Evolutionary conservation across 2,329 filamentous ascomycete species (phyloP).

Genomic region (Alternaria angustiovoidea): DNA sequence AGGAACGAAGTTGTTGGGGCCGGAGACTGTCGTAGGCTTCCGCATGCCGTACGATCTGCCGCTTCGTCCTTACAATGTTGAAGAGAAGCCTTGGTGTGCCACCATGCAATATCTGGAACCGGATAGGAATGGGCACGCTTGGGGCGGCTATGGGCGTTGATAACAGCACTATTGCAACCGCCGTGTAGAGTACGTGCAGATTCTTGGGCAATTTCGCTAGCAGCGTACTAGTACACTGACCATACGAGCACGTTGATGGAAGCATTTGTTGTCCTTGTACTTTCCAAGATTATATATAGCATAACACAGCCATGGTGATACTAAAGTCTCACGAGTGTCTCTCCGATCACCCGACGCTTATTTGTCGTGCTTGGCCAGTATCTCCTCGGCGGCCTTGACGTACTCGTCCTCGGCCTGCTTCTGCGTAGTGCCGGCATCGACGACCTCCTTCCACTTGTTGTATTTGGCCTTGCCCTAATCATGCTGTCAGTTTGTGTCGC

Average conservation of each 20-base stretch:
- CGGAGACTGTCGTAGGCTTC: slow-evolving; percentile 65
- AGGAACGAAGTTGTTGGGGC: not conserved
- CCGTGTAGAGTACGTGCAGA: not conserved
- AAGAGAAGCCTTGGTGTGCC: slow-evolving; percentile 81
- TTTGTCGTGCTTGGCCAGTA: slow-evolving; percentile 74
- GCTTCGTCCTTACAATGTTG: slow-evolving; percentile 67
- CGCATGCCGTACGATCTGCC: slow-evolving; percentile 86
- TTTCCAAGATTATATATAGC: not conserved
- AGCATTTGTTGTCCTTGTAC: not conserved
- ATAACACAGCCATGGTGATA: slow-evolving; percentile 35
- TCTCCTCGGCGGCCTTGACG: slow-evolving; percentile 72
- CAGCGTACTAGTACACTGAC: not conserved
- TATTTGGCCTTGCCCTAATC: slow-evolving; percentile 80
- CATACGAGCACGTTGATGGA: not conserved
- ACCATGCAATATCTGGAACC: slow-evolving; percentile 65
- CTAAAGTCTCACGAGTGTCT: slow-evolving; percentile 14
- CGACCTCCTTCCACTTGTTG: slow-evolving; percentile 76
- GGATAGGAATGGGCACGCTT: slow-evolving; percentile 65
- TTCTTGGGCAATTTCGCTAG: not conserved
- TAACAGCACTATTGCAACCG: not conserved
- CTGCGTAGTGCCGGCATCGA: slow-evolving; percentile 68
- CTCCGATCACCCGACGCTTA: slow-evolving; percentile 37
- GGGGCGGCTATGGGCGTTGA: slow-evolving; percentile 38
- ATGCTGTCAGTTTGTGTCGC: slow-evolving; percentile 6
- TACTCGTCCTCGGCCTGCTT: slow-evolving; percentile 80